These are phyloP conservation scores for Agarophyton chilense DNA, from an alignment of 23 red algal species.

Conservation along the genomic window DNA sequence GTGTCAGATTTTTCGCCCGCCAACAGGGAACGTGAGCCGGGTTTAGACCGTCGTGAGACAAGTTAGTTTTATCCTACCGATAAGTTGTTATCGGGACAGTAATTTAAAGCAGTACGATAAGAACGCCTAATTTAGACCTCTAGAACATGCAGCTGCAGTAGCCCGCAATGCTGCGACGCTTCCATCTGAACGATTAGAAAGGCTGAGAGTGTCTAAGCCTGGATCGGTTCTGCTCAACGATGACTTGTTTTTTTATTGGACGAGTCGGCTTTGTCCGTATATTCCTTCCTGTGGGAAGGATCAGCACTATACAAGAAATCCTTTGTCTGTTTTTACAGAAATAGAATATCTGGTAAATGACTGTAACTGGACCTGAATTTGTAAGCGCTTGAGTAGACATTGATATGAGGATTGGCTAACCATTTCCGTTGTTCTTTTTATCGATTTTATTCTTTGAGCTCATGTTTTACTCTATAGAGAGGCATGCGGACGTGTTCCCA, in stretches of 20 bases:
- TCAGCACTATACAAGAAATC: constrained; percentile 30
- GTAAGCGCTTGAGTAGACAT: constrained; percentile 45
- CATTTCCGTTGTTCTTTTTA: constrained; percentile 57
- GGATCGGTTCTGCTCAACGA: constrained; percentile 43
- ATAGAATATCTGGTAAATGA: constrained; percentile 52
- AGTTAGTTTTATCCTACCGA: constrained; percentile 82
- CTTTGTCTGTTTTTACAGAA: constrained; percentile 14
- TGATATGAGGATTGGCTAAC: constrained; percentile 47
- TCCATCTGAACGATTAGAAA: constrained; percentile 54
- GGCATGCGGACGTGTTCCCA: neutral
- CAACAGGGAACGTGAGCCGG: constrained; percentile 76
- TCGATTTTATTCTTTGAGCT: neutral
- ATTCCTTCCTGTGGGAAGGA: neutral
- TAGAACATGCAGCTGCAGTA: constrained; percentile 56
- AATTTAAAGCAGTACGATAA: constrained; percentile 72
- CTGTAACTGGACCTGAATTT: constrained; percentile 10
- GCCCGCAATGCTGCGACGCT: no score
- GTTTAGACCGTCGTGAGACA: constrained; percentile 81
- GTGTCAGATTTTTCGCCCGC: constrained; percentile 70
- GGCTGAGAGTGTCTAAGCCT: constrained; percentile 59
- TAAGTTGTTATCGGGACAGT: constrained; percentile 82
- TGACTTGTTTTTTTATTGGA: constrained; percentile 9
- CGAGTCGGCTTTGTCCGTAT: constrained; percentile 2
- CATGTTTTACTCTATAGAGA: neutral
- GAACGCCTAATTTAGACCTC: constrained; percentile 47